A percentile compares a stretch with the other conserved stretches of the same genome.
Conservation (phyloP, 2,329 filamentous ascomycete species). For the Paecilomyces fulvus region DNA sequence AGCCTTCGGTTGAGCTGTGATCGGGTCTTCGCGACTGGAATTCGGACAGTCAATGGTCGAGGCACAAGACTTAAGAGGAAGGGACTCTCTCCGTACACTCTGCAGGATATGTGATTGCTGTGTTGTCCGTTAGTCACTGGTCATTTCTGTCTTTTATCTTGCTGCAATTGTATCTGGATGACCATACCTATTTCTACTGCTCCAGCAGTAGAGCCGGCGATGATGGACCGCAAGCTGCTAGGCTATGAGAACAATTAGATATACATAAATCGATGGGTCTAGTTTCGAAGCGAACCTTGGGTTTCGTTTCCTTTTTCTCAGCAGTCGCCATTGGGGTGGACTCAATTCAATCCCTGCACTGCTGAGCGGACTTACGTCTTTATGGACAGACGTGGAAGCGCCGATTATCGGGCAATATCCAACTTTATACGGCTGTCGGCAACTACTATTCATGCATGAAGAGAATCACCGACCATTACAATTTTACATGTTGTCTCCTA, state of each 20-base stretch:
- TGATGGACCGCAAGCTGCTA: constrained; percentile 76
- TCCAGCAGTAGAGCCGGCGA: constrained; percentile 88
- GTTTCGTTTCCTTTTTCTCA: constrained; percentile 25
- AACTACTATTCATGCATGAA: background rate
- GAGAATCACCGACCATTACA: background rate
- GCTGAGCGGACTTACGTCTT: constrained; percentile 1
- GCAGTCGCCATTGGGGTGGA: constrained; percentile 21
- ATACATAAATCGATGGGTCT: background rate
- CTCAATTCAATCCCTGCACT: constrained; percentile 6
- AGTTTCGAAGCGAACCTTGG: constrained; percentile 25
- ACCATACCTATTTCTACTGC: constrained; percentile 79
- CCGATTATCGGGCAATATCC: background rate
- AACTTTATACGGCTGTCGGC: background rate
- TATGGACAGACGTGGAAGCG: constrained; percentile 1
- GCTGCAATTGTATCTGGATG: constrained; percentile 3
- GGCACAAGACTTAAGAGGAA: background rate
- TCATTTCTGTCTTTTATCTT: background rate
- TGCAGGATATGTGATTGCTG: constrained; percentile 85
- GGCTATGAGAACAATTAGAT: constrained; percentile 41
- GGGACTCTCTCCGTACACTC: constrained; percentile 56
- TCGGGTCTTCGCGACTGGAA: constrained; percentile 82
- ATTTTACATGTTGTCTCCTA: background rate
- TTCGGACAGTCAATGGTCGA: background rate
- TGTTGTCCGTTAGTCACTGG: constrained; percentile 14
- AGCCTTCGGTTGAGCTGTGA: constrained; percentile 85